Conservation (phyloP, 2,329 filamentous ascomycete species). For the Tetracladium maxilliforme region DNA sequence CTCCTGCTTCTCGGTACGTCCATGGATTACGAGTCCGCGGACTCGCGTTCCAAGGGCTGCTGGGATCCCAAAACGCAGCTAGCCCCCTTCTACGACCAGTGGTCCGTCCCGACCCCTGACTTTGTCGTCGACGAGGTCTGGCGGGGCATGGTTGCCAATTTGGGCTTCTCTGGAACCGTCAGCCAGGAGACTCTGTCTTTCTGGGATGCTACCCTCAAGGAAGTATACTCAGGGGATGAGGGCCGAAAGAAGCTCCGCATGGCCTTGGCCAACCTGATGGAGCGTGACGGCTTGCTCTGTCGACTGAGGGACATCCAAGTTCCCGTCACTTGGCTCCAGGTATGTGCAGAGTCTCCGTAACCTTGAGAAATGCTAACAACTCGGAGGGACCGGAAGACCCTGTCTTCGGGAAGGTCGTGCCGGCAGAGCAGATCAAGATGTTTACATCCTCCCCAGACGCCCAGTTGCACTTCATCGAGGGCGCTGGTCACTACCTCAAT, state of each 20-base stretch:
- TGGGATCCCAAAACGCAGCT: constrained; percentile 31
- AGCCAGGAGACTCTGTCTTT: constrained; percentile 21
- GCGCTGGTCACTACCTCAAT: constrained; percentile 32
- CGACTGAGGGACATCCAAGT: constrained; percentile 30
- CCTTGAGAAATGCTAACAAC: neutral
- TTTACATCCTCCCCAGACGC: constrained; percentile 29
- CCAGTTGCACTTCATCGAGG: constrained; percentile 25
- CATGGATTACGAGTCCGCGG: constrained; percentile 34
- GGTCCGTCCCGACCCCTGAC: constrained; percentile 24
- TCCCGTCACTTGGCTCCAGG: constrained; percentile 36
- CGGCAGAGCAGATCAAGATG: constrained; percentile 31
- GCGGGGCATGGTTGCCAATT: constrained; percentile 25
- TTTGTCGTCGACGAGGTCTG: constrained; percentile 31
- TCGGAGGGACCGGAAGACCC: constrained; percentile 28
- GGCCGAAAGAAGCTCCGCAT: constrained; percentile 31
- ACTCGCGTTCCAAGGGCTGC: constrained; percentile 27
- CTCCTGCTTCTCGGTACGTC: constrained; percentile 32
- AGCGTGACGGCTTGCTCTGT: constrained; percentile 30
- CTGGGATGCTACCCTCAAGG: constrained; percentile 29
- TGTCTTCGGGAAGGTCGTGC: constrained; percentile 22
- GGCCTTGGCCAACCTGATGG: constrained; percentile 26
- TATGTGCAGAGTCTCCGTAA: constrained; percentile 11
- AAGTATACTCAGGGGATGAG: constrained; percentile 31
- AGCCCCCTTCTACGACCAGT: constrained; percentile 24
- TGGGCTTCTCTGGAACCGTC: constrained; percentile 28